Evolutionary conservation across 177 flowering plant species (phyloP), one percentile per base, ranked within the genome.

Genomic region (Vitis hybrid): DNA sequence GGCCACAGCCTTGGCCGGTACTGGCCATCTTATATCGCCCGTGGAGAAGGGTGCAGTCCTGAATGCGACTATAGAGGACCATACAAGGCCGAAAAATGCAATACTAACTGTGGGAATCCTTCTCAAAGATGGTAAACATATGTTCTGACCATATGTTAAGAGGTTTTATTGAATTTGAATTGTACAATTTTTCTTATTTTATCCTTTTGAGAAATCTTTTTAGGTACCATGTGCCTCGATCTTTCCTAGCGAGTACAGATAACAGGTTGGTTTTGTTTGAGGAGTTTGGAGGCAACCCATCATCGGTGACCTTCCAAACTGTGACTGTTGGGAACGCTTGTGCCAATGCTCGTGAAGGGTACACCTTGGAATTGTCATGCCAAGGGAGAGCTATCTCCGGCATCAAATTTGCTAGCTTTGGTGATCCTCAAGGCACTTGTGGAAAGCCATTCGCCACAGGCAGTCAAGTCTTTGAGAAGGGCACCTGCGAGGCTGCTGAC

Each of bases 281-380:
- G 57, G 90, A 87, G 61, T 11, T 81, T 3, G 90, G 89, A n/a
- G 90, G 90, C 22, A 73, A 74, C n/a, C 87, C 89, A 1, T 22
- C 28, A 2, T 4, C 9, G 0, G 75, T 85, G 1, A 71, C 64
- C 15, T 70, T 85, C 71, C 74, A 77, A 18, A 82, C 82, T 2
- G 77, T 80, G 1, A 62, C 70, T 1, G 53, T 71, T 7, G 82
- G 71, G 1, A 67, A 15, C n/a, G 57, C 53, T 3, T 82, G 80
- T 74, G 83, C 49, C 0, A 17, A 72, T 67, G 82, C 80, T 6
- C 22, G 74, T 24, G 84, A 78, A 58, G 82, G 78, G 0, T 68
- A 33, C 62, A 79, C 57, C 1, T 13, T 82, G 57, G 81, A 77
- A n/a, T 31, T 83, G n/a, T 62, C 81, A 10, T 86, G 87, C 66